phyloP scores from a whole-genome alignment of 352 stramenopile species.

The Pythium scleroteichum region DNA sequence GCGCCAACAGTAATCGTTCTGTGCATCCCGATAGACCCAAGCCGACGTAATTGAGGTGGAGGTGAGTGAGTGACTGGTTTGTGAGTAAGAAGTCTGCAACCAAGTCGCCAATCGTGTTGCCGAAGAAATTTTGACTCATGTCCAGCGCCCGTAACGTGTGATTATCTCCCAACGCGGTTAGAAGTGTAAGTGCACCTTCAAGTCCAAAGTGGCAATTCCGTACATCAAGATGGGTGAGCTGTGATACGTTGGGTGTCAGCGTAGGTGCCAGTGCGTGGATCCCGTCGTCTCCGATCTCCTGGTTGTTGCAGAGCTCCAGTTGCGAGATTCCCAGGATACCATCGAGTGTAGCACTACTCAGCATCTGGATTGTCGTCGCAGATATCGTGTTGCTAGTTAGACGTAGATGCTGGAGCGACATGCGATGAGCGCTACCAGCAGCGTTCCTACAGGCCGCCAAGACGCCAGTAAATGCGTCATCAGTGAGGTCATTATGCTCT shows the following conservation, averaged over 20 bases:
- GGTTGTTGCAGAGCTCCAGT: slow-evolving; percentile 70
- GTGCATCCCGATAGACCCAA: slow-evolving; percentile 55
- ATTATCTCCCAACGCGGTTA: slow-evolving; percentile 59
- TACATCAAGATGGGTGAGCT: slow-evolving; percentile 64
- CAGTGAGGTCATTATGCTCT: slow-evolving; percentile 79
- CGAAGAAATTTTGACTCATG: slow-evolving; percentile 77
- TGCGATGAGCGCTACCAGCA: not conserved
- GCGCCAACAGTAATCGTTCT: slow-evolving; percentile 40
- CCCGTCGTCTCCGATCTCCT: slow-evolving; percentile 58
- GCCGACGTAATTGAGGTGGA: slow-evolving; percentile 69
- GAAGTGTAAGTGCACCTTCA: slow-evolving; percentile 56
- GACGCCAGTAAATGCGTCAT: slow-evolving; percentile 47
- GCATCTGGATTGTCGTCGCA: slow-evolving; percentile 38
- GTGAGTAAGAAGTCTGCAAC: slow-evolving; percentile 63
- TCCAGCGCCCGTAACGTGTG: slow-evolving; percentile 56
- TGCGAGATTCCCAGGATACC: slow-evolving; percentile 47
- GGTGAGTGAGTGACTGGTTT: slow-evolving; percentile 48
- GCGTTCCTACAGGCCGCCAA: slow-evolving; percentile 19
- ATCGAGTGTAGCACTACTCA: slow-evolving; percentile 50
- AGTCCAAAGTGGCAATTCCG: slow-evolving; percentile 68
- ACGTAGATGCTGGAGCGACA: slow-evolving; percentile 42
- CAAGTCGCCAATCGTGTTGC: slow-evolving; percentile 59
- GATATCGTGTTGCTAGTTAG: slow-evolving; percentile 68
- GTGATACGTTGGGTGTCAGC: slow-evolving; percentile 30
- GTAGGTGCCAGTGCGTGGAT: slow-evolving; percentile 68